Base-by-base conservation (phyloP, 139 green algal species). In the Astrephomene gubernaculifera region DNA sequence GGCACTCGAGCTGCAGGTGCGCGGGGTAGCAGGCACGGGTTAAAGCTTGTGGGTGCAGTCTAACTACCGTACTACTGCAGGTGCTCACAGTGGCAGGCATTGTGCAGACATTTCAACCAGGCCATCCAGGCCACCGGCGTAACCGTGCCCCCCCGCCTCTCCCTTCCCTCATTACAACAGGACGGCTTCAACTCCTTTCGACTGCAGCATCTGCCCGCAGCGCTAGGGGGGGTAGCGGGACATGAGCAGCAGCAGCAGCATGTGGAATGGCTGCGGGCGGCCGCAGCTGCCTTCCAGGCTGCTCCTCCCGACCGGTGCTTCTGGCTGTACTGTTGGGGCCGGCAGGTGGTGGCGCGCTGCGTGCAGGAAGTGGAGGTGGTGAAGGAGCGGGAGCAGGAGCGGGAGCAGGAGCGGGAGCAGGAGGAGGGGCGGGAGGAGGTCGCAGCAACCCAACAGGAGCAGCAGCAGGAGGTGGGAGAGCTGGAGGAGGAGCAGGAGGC, bases 301-400 rank as follows among this genome's bases (percentile, higher is more conserved):
- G 45, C 49, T 4, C 45, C 49, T 7, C 45, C 71, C 9, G 21
- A 65, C 45, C 6, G 4, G n/a, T 45, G 61, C 22, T 86, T 88
- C 43, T 36, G 63, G 31, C 78, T 91, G 25, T 91, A 84, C 83
- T 82, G 78, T 68, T 92, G 88, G 88, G 88, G 81, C 2, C 10
- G 33, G 29, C 60, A 81, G 27, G 85, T 83, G 43, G 81, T 89
- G 27, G 74, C 85, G 53, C 53, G 81, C 4, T 86, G 80, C n/a
- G 87, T 57, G 10, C 44, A 81, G 41, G 67, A 31, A 27, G 22
- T 71, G 53, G 52, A 69, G 33, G 7, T 25, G 31, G 1, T 4
- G 36, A 19, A 57, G 43, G 68, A 33, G 49, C 36, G 3, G 72
- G 33, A 8, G 72, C n/a, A n/a, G n/a, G 49, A 36, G 49, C n/a